Base-by-base conservation (phyloP, 768 basidiomycete species). In the Amanita molliuscula region DNA sequence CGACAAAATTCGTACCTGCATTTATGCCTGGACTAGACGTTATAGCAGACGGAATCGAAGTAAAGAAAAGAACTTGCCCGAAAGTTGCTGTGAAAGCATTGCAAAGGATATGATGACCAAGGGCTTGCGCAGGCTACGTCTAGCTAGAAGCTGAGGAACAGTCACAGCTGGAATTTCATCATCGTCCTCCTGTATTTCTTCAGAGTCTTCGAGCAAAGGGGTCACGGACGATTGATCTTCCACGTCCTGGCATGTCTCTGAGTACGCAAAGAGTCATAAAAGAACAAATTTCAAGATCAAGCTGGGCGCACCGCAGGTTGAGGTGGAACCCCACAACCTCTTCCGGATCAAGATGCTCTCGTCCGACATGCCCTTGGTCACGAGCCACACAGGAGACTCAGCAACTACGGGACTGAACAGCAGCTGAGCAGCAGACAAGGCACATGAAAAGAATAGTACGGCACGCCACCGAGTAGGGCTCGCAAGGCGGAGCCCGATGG, bases 11-110 rank as follows among this genome's bases (percentile, higher is more conserved):
- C 53, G 56, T 55, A 79, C 83, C 77, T 59, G 84, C 86, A 62
- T 88, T 90, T 59, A 89, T 82, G 15, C 88, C 87, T 85, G 44
- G 3, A 26, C 16, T 6, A 31, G 8, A 44, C 36, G 18, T 48
- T 16, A 48, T 21, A 38, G 45, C 53, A 23, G 51, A 31, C 49
- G 11, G 54, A 52, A 29, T 16, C 23, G 21, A 38, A 2, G 37
- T 28, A 4, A 25, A 26, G 49, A 43, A 40, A 43, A 35, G 38
- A 20, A 53, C 58, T 44, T 60, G 80, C 87, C 87, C 47, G 88
- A 91, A 26, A 89, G 44, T 62, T 92, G 89, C 55, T 91, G 88
- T 23, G 79, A 77, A 16, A 81, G 53, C 88, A 88, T 91, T 1
- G 77, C 79, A 53, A 81, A 76, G 53, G 77, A 77, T 5, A 88